These are phyloP conservation scores for Trypanosoma mega DNA, from an alignment of 208 protist genomes.

Conservation along the genomic window DNA sequence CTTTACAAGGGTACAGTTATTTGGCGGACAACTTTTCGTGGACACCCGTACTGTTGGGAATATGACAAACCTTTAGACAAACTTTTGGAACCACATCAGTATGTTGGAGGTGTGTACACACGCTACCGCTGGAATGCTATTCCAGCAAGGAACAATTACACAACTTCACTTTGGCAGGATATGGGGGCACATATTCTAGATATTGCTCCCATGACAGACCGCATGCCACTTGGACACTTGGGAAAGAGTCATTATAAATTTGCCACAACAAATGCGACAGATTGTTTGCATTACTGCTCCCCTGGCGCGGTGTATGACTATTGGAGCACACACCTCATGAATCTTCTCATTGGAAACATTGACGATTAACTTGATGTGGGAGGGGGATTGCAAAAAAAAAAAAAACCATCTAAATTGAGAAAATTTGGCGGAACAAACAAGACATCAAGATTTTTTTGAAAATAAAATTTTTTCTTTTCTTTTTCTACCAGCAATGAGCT, in stretches of 20 bases:
- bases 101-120: conserved; percentile 3
- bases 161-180: conserved; percentile 15
- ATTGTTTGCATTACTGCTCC: conserved; percentile 35
- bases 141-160: conserved; percentile 15
- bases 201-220: conserved; percentile 23
- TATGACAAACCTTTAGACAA: conserved; percentile 12
- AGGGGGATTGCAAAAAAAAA: too few species aligned
- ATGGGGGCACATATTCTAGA: conserved; percentile 28
- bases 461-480: too few species aligned
- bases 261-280: conserved; percentile 22
- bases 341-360: conserved; percentile 26
- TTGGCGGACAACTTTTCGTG: conserved; percentile 25
- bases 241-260: conserved; percentile 17
- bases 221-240: conserved; percentile 27
- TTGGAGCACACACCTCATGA: conserved; percentile 26
- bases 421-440: too few species aligned
- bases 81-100: neutral
- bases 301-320: conserved; percentile 23
- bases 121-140: conserved; percentile 29
- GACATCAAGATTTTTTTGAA: too few species aligned
- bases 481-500: too few species aligned
- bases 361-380: too few species aligned
- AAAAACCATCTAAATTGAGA: too few species aligned
- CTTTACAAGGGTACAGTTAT: conserved; percentile 30
- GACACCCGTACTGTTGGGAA: conserved; percentile 27